A percentile compares a stretch with the other conserved stretches of the same genome.
phyloP scores from a whole-genome alignment of 2,329 filamentous ascomycete species.

The Scedosporium aurantiacum region DNA sequence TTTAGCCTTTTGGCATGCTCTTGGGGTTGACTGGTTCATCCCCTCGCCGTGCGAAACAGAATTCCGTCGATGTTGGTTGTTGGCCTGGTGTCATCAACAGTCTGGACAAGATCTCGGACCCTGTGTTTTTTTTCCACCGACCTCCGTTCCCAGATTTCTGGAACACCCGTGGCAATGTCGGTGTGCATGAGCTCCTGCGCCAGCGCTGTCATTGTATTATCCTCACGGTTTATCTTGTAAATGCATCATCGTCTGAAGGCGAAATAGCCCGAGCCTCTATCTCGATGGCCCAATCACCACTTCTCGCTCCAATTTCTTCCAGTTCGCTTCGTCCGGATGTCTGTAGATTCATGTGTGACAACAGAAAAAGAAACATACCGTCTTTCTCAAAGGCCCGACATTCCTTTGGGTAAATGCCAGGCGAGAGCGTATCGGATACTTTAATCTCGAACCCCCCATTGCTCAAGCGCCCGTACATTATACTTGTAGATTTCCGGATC shows the following conservation, averaged over 20 bases:
- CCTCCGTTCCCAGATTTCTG: no score
- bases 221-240: no score
- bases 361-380: neutral
- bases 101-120: no score
- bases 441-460: neutral
- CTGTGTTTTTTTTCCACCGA: no score
- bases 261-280: neutral
- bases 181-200: no score
- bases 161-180: no score
- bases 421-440: neutral
- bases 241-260: neutral
- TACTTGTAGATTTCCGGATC: neutral
- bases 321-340: neutral
- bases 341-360: neutral
- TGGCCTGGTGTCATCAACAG: no score
- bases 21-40: no score
- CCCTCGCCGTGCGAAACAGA: no score
- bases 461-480: neutral
- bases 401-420: conserved; percentile 1
- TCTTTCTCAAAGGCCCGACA: neutral
- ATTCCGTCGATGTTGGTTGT: no score
- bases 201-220: no score
- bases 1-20: no score
- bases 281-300: neutral
- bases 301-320: neutral